phyloP scores from a whole-genome alignment of 139 green algal species.

The Chlorella sp. region DNA sequence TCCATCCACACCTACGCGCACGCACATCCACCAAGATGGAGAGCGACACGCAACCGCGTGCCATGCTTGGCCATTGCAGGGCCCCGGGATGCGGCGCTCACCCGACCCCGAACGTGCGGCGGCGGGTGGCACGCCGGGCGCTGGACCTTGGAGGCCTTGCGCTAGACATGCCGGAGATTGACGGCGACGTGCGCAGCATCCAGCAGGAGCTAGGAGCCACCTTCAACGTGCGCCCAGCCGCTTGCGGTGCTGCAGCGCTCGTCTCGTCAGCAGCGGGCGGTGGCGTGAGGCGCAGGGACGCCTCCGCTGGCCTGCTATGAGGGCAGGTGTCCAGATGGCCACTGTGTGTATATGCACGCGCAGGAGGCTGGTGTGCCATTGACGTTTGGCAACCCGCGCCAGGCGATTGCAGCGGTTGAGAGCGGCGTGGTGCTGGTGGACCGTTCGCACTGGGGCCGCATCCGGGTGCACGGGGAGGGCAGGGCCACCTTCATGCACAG shows the following conservation, averaged over 20 bases:
- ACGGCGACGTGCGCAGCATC: conserved; percentile 43
- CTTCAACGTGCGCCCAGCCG: conserved; percentile 41
- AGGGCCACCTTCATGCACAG: conserved; percentile 55
- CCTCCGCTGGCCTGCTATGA: too few relatives aligned
- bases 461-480: conserved; percentile 55
- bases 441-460: conserved; percentile 64
- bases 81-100: too few relatives aligned
- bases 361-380: conserved; percentile 40
- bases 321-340: too few relatives aligned
- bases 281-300: too few relatives aligned
- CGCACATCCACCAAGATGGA: too few relatives aligned
- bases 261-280: too few relatives aligned
- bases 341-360: too few relatives aligned
- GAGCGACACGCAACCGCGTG: too few relatives aligned
- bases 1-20: too few relatives aligned
- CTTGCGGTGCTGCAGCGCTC: background rate
- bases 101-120: too few relatives aligned
- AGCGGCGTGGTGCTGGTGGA: conserved; percentile 59
- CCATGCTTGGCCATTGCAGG: too few relatives aligned
- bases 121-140: too few relatives aligned
- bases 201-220: conserved; percentile 49
- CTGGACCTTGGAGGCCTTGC: conserved; percentile 25
- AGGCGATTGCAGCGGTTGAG: conserved; percentile 40
- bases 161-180: conserved; percentile 63
- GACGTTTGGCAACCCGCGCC: conserved; percentile 46